These are phyloP conservation scores for Zasmidium angulare DNA, from an alignment of 2,329 filamentous ascomycete species.

Conservation along the genomic window DNA sequence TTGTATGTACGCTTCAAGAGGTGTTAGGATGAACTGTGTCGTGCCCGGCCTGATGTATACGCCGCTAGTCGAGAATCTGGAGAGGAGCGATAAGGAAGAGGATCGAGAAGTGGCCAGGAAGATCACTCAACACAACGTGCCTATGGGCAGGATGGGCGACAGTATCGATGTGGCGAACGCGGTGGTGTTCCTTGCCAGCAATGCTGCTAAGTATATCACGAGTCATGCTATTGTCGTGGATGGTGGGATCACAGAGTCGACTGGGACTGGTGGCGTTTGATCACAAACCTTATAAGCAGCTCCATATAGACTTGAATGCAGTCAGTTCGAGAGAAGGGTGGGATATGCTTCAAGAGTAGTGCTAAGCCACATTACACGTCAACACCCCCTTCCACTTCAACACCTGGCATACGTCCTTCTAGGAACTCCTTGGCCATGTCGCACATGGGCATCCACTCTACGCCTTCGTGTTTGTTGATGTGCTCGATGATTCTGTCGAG, in stretches of 20 bases:
- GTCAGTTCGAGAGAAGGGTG: too few species aligned
- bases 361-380: slow-evolving; percentile 11
- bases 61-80: slow-evolving; percentile 49
- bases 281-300: too few species aligned
- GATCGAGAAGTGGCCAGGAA: slow-evolving; percentile 52
- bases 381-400: slow-evolving; percentile 36
- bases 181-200: slow-evolving; percentile 81
- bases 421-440: slow-evolving; percentile 27
- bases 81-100: slow-evolving; percentile 44
- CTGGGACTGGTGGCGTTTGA: slow-evolving; percentile 22
- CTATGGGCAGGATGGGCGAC: slow-evolving; percentile 59
- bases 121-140: slow-evolving; percentile 57
- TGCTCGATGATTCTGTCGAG: slow-evolving; percentile 41
- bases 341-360: too few species aligned
- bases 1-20: slow-evolving; percentile 49
- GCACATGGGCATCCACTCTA: slow-evolving; percentile 43
- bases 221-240: slow-evolving; percentile 65
- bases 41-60: slow-evolving; percentile 59
- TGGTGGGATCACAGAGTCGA: slow-evolving; percentile 30
- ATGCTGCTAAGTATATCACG: slow-evolving; percentile 81
- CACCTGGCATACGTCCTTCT: slow-evolving; percentile 34
- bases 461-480: slow-evolving; percentile 46
- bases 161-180: slow-evolving; percentile 72
- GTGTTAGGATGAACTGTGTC: slow-evolving; percentile 53
- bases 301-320: too few species aligned